These are phyloP conservation scores for Naganishia cerealis DNA, from an alignment of 1,284 basidiomycete species.

Conservation along the genomic window DNA sequence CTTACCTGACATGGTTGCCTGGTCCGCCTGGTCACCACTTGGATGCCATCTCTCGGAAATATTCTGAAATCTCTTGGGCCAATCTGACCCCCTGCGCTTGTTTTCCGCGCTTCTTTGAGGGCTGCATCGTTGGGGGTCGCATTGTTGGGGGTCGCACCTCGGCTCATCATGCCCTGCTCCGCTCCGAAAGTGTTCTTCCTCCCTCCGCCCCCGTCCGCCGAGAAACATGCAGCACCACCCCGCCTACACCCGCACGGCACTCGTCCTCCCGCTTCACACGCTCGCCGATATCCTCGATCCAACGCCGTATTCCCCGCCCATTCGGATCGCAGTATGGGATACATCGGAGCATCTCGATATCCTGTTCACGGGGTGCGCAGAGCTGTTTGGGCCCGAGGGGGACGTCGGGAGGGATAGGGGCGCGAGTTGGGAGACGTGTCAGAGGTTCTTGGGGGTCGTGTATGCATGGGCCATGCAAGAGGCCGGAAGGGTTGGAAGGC, in stretches of 20 bases:
- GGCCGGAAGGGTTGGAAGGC: slow-evolving; percentile 37
- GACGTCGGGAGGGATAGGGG: background rate
- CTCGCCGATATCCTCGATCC: slow-evolving; percentile 16
- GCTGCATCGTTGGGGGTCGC: too few species aligned
- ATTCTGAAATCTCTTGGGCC: too few species aligned
- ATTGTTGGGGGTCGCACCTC: too few species aligned
- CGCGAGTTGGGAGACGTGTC: slow-evolving; percentile 42
- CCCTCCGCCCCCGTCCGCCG: background rate
- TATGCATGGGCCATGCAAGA: slow-evolving; percentile 51
- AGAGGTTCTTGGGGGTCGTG: slow-evolving; percentile 48
- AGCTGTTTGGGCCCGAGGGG: background rate
- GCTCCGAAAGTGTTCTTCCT: too few species aligned
- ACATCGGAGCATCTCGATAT: slow-evolving; percentile 7
- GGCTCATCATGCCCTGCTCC: too few species aligned
- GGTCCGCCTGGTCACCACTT: background rate
- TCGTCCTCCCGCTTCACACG: slow-evolving; percentile 19
- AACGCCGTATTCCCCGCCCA: slow-evolving; percentile 4
- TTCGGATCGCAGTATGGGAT: slow-evolving; percentile 7
- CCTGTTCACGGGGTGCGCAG: slow-evolving; percentile 12
- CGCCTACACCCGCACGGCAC: slow-evolving; percentile 11
- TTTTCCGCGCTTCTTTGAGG: too few species aligned
- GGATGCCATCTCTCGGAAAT: too few species aligned
- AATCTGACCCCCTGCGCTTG: too few species aligned
- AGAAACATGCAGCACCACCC: background rate
- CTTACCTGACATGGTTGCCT: slow-evolving; percentile 28